These are phyloP conservation scores for Stylonectria norvegica DNA, from an alignment of 2,329 filamentous ascomycete species.

Conservation along the genomic window DNA sequence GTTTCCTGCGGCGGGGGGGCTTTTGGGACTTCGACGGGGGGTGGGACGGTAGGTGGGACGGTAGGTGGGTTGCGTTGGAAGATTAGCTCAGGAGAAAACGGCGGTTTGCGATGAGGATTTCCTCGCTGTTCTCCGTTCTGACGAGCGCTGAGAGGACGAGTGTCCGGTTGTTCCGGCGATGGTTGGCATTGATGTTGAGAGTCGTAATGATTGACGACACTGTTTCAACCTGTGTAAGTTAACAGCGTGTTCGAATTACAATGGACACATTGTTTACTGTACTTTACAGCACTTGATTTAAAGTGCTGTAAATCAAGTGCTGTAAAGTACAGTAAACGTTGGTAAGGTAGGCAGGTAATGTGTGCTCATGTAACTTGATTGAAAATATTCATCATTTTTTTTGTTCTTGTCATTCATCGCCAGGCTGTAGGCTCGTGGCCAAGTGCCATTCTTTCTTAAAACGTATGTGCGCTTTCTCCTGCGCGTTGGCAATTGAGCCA, in stretches of 20 bases:
- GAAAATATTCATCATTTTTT: conserved; percentile 1
- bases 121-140: neutral
- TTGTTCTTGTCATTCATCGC: conserved; percentile 8
- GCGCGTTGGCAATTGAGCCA: conserved; percentile 14
- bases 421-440: conserved; percentile 5
- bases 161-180: conserved; percentile 5
- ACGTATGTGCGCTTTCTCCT: conserved; percentile 8
- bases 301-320: too few relatives aligned
- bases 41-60: too few relatives aligned
- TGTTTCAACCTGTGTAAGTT: too few relatives aligned
- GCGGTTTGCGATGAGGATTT: conserved; percentile 3
- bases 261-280: too few relatives aligned
- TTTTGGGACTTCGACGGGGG: too few relatives aligned
- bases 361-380: too few relatives aligned
- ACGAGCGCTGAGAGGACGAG: too few relatives aligned
- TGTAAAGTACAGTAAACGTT: too few relatives aligned
- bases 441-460: conserved; percentile 8
- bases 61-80: neutral
- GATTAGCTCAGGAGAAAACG: conserved; percentile 6
- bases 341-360: too few relatives aligned
- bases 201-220: conserved; percentile 5
- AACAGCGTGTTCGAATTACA: neutral
- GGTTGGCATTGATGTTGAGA: neutral
- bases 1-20: too few relatives aligned
- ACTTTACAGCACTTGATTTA: too few relatives aligned